Percentiles rank a stretch among this genome's conserved stretches.
Conservation (phyloP, 495 filamentous ascomycete genomes). For the Aspergillus indologenus region DNA sequence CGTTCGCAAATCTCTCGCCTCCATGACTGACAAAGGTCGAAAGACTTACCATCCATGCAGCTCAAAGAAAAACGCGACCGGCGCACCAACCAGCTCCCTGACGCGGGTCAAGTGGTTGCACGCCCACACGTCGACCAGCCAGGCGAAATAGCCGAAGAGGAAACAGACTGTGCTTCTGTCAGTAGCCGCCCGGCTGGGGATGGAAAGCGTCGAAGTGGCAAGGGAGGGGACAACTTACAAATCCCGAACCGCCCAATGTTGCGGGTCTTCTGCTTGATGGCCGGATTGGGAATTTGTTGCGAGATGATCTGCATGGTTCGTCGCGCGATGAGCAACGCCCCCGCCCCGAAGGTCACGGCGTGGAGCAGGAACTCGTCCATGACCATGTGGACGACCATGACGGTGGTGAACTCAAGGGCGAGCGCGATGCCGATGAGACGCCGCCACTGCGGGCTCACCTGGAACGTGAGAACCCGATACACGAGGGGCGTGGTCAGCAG, state of each 20-base stretch:
- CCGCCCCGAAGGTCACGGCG: constrained; percentile 23
- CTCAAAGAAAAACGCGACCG: constrained; percentile 29
- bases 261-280: constrained; percentile 17
- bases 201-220: not conserved
- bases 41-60: constrained; percentile 32
- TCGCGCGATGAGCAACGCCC: constrained; percentile 24
- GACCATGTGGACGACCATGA: constrained; percentile 33
- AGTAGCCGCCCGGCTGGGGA: not conserved
- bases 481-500: constrained; percentile 34
- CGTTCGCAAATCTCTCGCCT: not conserved
- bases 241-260: constrained; percentile 22
- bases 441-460: constrained; percentile 18
- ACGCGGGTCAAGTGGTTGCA: constrained; percentile 18
- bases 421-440: constrained; percentile 20
- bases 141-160: constrained; percentile 27
- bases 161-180: constrained; percentile 25
- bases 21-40: not conserved
- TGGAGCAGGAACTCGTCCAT: constrained; percentile 35
- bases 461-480: constrained; percentile 29
- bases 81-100: constrained; percentile 23
- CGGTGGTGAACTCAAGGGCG: constrained; percentile 18
- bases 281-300: constrained; percentile 16
- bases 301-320: constrained; percentile 24
- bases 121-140: constrained; percentile 29
- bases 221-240: constrained; percentile 22